These are phyloP conservation scores for Neurospora sp. DNA, from an alignment of 495 filamentous ascomycete genomes.

Conservation along the genomic window DNA sequence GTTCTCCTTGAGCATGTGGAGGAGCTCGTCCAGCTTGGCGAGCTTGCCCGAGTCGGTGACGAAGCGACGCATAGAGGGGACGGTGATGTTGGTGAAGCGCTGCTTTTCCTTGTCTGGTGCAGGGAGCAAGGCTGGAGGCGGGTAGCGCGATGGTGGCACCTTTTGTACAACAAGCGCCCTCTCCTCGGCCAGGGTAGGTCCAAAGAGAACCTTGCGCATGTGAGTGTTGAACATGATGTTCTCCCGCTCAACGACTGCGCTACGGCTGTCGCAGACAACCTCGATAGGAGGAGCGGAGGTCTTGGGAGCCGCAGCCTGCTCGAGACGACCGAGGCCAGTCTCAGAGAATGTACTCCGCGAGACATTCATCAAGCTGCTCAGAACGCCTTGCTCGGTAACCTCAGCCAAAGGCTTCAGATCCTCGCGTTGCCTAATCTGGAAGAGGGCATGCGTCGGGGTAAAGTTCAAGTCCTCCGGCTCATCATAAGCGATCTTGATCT, in stretches of 20 bases:
- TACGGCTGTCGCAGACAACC: slow-evolving; percentile 62
- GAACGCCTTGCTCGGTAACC: slow-evolving; percentile 61
- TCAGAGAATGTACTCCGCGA: slow-evolving; percentile 54
- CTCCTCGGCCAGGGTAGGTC: slow-evolving; percentile 56
- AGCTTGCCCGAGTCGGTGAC: slow-evolving; percentile 97
- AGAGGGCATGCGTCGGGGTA: slow-evolving; percentile 62
- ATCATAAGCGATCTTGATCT: slow-evolving; percentile 33
- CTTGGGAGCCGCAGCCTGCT: slow-evolving; percentile 63
- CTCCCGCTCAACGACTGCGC: slow-evolving; percentile 55
- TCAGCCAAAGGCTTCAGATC: slow-evolving; percentile 57
- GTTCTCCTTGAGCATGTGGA: slow-evolving; percentile 79
- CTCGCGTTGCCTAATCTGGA: slow-evolving; percentile 66
- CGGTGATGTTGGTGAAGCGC: slow-evolving; percentile 79
- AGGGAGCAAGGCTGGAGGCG: slow-evolving; percentile 57
- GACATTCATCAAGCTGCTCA: slow-evolving; percentile 72
- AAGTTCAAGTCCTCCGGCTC: slow-evolving; percentile 47
- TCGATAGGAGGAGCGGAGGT: slow-evolving; percentile 85
- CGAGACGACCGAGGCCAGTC: slow-evolving; percentile 62
- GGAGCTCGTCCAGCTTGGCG: slow-evolving; percentile 78
- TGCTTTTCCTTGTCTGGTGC: slow-evolving; percentile 65
- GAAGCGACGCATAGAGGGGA: slow-evolving; percentile 97
- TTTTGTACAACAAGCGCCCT: slow-evolving; percentile 60
- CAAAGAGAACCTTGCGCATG: slow-evolving; percentile 66
- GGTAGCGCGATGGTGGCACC: slow-evolving; percentile 53
- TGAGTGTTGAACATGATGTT: slow-evolving; percentile 67